Base-by-base conservation (phyloP, 1,284 basidiomycete species). In the Irpex lacteus region DNA sequence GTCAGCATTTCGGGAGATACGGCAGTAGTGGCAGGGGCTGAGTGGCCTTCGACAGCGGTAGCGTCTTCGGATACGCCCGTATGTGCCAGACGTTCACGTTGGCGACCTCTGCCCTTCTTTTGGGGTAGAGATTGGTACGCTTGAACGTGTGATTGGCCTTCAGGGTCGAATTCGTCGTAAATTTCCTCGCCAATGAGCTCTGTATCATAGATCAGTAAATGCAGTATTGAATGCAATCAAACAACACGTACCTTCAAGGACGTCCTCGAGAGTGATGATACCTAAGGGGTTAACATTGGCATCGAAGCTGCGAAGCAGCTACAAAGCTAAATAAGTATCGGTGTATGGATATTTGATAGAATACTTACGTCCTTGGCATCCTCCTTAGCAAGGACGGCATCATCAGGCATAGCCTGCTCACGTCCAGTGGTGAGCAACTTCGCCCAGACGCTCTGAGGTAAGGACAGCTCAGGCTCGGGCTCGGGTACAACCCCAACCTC, bases 211-310 rank as follows among this genome's bases (percentile, higher is more conserved):
- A 8, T n/a, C 15, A n/a, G 36, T n/a, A 65, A 32, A 37, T n/a
- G 37, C 40, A 37, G 38, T 4, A 32, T 7, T 53, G 36, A 58
- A 21, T 18, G 26, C 11, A 32, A 15, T 18, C 3, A 18, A 21
- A 38, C 44, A 60, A 34, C n/a, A 67, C 70, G 52, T 66, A 89
- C 91, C 89, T 85, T 96, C 95, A 15, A 96, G 81, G 19, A 96
- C 92, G 69, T 97, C 95, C 75, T 97, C 95, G 2, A 97, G 83
- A 1, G 95, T 97, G 68, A 97, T 96, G 73, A 97, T 95, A 62
- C 95, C 95, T 37, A 96, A 80, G 1, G 94, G 94, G 78, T 85
- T 87, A 36, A 91, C 81, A 55, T 86, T 83, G 0, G 83, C 88
- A 73, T 89, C 91, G 62, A 92, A 84, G 59, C 82, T 84, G 75